These are phyloP conservation scores for Colletotrichum acutatum DNA, from an alignment of 2,329 filamentous ascomycete genomes.

Conservation along the genomic window DNA sequence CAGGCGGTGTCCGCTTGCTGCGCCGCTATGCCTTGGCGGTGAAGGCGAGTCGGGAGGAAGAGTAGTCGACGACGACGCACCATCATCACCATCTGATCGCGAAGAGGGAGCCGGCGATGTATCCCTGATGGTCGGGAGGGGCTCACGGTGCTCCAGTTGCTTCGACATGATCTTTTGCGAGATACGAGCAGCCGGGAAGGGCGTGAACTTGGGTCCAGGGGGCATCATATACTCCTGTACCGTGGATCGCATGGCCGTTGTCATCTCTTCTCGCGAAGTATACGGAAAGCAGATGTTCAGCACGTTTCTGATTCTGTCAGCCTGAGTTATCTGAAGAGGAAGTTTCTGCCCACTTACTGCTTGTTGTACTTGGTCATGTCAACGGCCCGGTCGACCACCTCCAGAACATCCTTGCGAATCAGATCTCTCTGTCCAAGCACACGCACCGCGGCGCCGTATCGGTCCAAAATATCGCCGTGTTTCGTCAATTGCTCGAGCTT, in stretches of 20 bases:
- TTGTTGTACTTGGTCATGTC: slow-evolving; percentile 89
- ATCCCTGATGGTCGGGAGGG: slow-evolving; percentile 61
- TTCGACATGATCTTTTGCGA: slow-evolving; percentile 84
- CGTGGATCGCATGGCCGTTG: slow-evolving; percentile 86
- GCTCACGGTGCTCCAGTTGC: slow-evolving; percentile 61
- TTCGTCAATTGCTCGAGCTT: slow-evolving; percentile 92
- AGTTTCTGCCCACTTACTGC: slow-evolving; percentile 60
- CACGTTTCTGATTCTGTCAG: slow-evolving; percentile 54
- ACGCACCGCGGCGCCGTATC: slow-evolving; percentile 88
- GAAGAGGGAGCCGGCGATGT: slow-evolving; percentile 58
- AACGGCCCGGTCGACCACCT: slow-evolving; percentile 87
- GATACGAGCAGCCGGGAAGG: slow-evolving; percentile 90
- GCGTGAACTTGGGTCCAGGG: slow-evolving; percentile 70
- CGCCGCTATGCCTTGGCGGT: slow-evolving; percentile 42
- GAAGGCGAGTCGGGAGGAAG: slow-evolving; percentile 64
- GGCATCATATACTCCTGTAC: slow-evolving; percentile 88
- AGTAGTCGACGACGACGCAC: slow-evolving; percentile 70
- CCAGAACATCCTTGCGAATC: slow-evolving; percentile 86
- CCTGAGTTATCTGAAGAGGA: slow-evolving; percentile 22
- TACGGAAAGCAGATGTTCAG: slow-evolving; percentile 99
- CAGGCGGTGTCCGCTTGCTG: slow-evolving; percentile 10
- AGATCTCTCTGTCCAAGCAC: slow-evolving; percentile 87
- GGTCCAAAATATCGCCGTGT: slow-evolving; percentile 91
- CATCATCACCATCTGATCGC: slow-evolving; percentile 57
- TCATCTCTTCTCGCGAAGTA: slow-evolving; percentile 95